Base-by-base conservation (phyloP, 75 land plant species). In the Chamaecyparis obtusa region DNA sequence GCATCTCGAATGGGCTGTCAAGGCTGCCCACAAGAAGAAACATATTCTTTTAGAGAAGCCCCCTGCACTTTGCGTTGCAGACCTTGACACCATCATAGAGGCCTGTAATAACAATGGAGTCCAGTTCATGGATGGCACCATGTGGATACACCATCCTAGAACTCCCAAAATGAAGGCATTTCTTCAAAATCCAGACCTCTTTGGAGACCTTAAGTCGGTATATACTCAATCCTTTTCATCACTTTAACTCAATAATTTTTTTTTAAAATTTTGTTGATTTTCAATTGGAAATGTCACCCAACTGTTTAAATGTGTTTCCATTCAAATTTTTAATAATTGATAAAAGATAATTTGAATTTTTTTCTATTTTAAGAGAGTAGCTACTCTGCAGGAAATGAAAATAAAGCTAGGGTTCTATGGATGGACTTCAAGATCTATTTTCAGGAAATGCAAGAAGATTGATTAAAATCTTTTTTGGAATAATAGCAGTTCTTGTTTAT, bases 11-110 rank as follows among this genome's bases (percentile, higher is more conserved):
- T 96, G 98, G 98, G 97, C 91, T 17, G 89, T 88, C 8, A 87
- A 89, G 56, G 93, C 95, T 55, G 97, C 94, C 17, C 88, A 87
- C 86, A 93, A 91, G 84, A 84, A 87, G 89, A 96, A 96, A 90
- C 98, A 96, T 83, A 80, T 96, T 87, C 89, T 96, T 60, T 87
- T 95, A 80, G 98, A 96, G 96, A 96, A 96, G 91, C 97, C 98
- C 41, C 88, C 89, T 44, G 95, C 98, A 13, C 74, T 89, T 24
- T 78, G 84, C 64, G 91, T 87, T 19, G 90, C 86, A 32, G 96
- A 95, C 48, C 88, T 96, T 36, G 98, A 96, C 60, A 10, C 0
- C 78, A 93, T 96, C 43, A 43, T 92, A 2, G 89, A 84, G 39
- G 95, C 93, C 0, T 89, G 95, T 57, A 89, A 90, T 43, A 48